Evolutionary conservation across 768 basidiomycete species (phyloP).

Genomic region (Amanita jacksonii): DNA sequence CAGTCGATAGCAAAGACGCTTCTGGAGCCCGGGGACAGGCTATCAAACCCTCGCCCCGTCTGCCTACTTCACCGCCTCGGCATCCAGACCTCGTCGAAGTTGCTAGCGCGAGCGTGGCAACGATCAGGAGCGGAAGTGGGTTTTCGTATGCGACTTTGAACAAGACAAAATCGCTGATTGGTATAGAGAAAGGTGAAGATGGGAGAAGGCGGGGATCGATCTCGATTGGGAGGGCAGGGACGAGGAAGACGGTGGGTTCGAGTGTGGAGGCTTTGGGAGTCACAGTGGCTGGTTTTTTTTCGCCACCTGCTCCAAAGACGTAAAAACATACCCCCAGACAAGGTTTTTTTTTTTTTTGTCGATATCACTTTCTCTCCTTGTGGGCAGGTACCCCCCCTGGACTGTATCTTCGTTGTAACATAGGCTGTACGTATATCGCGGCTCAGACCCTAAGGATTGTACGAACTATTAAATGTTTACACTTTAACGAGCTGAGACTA

Average conservation of each 20-base stretch:
- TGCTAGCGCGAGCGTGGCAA: constrained; percentile 17
- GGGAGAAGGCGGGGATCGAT: constrained; percentile 48
- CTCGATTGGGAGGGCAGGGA: constrained; percentile 52
- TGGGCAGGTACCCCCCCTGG: no score
- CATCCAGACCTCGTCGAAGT: constrained; percentile 16
- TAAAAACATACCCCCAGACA: constrained; percentile 35
- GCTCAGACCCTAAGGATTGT: no score
- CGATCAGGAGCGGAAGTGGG: constrained; percentile 13
- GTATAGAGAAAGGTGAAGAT: constrained; percentile 19
- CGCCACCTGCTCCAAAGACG: constrained; percentile 23
- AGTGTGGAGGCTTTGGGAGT: constrained; percentile 70
- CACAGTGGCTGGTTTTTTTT: constrained; percentile 72
- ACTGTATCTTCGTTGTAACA: no score
- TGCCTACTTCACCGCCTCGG: constrained; percentile 31
- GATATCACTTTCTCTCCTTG: no score
- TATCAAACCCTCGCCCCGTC: no score
- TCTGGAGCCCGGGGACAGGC: no score
- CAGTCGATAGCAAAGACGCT: no score
- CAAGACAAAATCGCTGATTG: constrained; percentile 52
- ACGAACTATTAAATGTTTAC: no score
- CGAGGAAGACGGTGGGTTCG: constrained; percentile 54
- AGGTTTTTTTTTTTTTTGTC: no score
- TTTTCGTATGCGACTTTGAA: constrained; percentile 20
- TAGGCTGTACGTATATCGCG: no score
- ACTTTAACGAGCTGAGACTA: no score